Conservation (phyloP, 176 grass and related monocot species). For the Areca catechu region DNA sequence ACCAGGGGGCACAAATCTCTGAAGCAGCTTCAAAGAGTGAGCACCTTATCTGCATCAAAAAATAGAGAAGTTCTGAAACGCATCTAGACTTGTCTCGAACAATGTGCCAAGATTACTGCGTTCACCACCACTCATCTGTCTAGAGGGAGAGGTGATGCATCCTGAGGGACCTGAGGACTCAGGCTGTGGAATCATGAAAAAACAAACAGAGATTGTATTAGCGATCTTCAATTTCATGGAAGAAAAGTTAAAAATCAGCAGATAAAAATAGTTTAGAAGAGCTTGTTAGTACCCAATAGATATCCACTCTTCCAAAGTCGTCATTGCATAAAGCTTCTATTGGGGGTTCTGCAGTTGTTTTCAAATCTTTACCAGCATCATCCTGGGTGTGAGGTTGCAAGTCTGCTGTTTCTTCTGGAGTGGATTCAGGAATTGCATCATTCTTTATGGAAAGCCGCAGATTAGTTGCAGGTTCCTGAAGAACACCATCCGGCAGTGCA, state of each 20-base stretch:
- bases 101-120: constrained; percentile 44
- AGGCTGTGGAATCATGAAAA: constrained; percentile 8
- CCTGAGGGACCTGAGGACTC: constrained; percentile 27
- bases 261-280: no score
- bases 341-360: neutral
- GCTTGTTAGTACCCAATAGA: constrained; percentile 17
- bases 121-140: constrained; percentile 41
- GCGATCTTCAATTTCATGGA: constrained; percentile 9
- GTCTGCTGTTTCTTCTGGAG: neutral
- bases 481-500: neutral
- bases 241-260: neutral
- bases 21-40: no score
- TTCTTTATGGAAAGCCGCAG: neutral
- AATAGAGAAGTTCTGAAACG: constrained; percentile 75
- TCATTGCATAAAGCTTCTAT: constrained; percentile 1
- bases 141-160: constrained; percentile 32
- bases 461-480: neutral
- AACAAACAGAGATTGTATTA: constrained; percentile 19
- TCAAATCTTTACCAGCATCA: neutral
- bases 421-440: no score
- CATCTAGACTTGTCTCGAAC: constrained; percentile 58
- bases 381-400: neutral
- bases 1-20: no score
- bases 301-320: constrained; percentile 17
- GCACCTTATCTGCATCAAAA: constrained; percentile 19